phyloP scores from a whole-genome alignment of 352 stramenopile species.

The Globisporangium iwayamae region DNA sequence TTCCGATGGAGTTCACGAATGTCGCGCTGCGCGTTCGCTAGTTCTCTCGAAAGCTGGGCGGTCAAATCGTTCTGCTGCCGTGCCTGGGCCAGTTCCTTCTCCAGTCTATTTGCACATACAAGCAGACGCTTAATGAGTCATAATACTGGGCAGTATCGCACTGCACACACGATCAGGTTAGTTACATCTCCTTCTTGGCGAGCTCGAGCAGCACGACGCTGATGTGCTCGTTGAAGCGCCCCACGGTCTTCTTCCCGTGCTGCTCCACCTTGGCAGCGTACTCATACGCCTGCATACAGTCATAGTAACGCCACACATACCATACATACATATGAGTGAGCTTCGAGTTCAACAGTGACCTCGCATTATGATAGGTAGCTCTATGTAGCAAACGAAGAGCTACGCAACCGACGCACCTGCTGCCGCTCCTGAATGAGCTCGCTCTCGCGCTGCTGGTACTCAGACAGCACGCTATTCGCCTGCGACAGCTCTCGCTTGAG shows the following conservation, averaged over 20 bases:
- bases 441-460: constrained; percentile 59
- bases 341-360: too few relatives aligned
- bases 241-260: constrained; percentile 38
- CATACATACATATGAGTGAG: not conserved
- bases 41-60: constrained; percentile 56
- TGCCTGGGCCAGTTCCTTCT: constrained; percentile 53
- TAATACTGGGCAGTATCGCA: not conserved
- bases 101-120: constrained; percentile 31
- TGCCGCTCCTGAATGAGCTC: constrained; percentile 60
- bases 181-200: constrained; percentile 57
- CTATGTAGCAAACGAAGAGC: not conserved
- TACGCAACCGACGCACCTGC: constrained; percentile 27
- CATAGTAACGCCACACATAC: not conserved
- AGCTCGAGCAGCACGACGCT: constrained; percentile 51
- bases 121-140: too few relatives aligned
- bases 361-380: too few relatives aligned
- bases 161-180: not conserved
- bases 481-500: constrained; percentile 35
- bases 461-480: constrained; percentile 28
- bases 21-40: constrained; percentile 64
- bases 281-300: constrained; percentile 41
- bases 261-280: constrained; percentile 48
- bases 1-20: constrained; percentile 68
- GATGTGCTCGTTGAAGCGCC: constrained; percentile 48
- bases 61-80: constrained; percentile 55